A percentile compares a stretch with the other conserved stretches of the same genome.
Conservation (phyloP, 2,329 filamentous ascomycete species). For the Alternaria brassicicola region DNA sequence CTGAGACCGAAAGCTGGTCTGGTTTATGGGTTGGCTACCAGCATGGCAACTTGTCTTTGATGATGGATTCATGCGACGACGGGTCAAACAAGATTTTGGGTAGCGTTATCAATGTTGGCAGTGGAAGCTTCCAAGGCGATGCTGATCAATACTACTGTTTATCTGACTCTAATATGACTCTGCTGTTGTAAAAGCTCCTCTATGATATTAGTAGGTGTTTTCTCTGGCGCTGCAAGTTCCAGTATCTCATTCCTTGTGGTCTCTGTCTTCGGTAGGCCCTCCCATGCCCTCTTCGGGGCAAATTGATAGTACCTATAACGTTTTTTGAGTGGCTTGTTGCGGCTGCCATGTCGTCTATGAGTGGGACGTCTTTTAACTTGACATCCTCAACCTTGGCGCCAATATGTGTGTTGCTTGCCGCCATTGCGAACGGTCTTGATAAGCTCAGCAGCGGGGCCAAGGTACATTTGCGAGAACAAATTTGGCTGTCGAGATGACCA, state of each 20-base stretch:
- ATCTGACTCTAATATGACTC: not conserved
- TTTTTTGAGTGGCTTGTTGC: constrained; percentile 12
- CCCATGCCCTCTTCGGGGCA: constrained; percentile 13
- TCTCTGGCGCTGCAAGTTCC: constrained; percentile 16
- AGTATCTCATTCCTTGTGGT: constrained; percentile 26
- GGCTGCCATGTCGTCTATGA: constrained; percentile 17
- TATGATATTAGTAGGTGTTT: not conserved
- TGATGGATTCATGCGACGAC: not conserved
- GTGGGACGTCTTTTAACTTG: constrained; percentile 15
- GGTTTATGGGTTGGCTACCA: not conserved
- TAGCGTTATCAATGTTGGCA: not conserved
- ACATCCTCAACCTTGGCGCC: constrained; percentile 19
- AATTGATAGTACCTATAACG: constrained; percentile 16
- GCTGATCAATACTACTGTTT: not conserved
- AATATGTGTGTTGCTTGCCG: constrained; percentile 12
- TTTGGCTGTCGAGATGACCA: constrained; percentile 26
- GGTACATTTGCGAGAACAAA: constrained; percentile 5
- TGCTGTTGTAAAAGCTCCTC: not conserved
- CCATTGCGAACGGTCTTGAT: constrained; percentile 11
- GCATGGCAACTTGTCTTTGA: not conserved
- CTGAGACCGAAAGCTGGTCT: not conserved
- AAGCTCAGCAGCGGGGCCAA: constrained; percentile 8
- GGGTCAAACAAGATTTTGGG: not conserved
- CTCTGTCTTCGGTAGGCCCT: constrained; percentile 11
- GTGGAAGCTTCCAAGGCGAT: not conserved